Evolutionary conservation across 352 stramenopile genomes (phyloP).

Genomic region (Thraustochytrium sp.): DNA sequence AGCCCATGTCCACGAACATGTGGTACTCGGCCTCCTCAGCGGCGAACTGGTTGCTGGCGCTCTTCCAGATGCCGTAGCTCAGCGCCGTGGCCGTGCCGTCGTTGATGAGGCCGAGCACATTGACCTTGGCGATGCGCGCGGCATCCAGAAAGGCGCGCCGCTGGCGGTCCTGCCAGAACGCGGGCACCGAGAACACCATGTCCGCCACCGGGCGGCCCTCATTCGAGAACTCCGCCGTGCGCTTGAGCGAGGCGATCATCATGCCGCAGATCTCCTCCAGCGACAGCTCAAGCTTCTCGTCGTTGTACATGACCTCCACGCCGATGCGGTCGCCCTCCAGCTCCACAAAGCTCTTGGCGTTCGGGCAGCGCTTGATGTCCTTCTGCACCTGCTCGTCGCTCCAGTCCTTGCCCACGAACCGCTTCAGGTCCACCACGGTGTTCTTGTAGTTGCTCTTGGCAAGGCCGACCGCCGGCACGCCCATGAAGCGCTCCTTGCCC

Average conservation of each 20-base stretch:
- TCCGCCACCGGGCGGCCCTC: slow-evolving; percentile 70
- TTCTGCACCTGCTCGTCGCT: slow-evolving; percentile 87
- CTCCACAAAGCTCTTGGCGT: slow-evolving; percentile 81
- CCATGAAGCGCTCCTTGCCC: slow-evolving; percentile 76
- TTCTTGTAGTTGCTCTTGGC: slow-evolving; percentile 91
- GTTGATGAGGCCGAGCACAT: slow-evolving; percentile 94
- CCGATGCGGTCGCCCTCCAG: slow-evolving; percentile 69
- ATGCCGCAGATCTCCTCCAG: slow-evolving; percentile 93
- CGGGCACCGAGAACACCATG: slow-evolving; percentile 65
- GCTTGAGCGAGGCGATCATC: slow-evolving; percentile 93
- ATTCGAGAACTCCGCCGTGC: slow-evolving; percentile 84
- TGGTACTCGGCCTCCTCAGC: slow-evolving; percentile 90
- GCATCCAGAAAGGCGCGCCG: slow-evolving; percentile 86
- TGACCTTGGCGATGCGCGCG: slow-evolving; percentile 85
- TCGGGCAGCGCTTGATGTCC: slow-evolving; percentile 80
- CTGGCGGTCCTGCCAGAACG: slow-evolving; percentile 96
- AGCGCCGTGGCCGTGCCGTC: slow-evolving; percentile 92
- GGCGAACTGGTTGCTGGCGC: slow-evolving; percentile 64
- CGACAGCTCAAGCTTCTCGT: slow-evolving; percentile 77
- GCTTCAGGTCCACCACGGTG: slow-evolving; percentile 92
- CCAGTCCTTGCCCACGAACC: slow-evolving; percentile 92
- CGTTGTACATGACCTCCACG: slow-evolving; percentile 85
- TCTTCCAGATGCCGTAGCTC: slow-evolving; percentile 77
- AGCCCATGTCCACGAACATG: slow-evolving; percentile 98
- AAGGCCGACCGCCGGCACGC: slow-evolving; percentile 78